These are phyloP conservation scores for Pyrenopolyporus hunteri DNA, from an alignment of 495 filamentous ascomycete genomes.

Conservation along the genomic window DNA sequence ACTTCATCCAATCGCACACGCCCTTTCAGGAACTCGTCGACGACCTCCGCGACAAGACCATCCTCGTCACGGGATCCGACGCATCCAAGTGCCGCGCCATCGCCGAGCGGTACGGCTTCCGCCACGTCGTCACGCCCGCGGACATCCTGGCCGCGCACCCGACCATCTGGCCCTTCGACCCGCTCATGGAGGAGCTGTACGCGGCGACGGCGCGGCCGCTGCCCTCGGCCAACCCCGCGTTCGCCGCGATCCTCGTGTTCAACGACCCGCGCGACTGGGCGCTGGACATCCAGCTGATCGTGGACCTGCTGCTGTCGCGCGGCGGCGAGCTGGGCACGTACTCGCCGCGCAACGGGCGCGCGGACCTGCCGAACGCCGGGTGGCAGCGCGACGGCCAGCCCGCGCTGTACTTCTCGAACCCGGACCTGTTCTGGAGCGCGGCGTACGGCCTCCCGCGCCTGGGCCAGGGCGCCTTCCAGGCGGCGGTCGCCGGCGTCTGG, in stretches of 20 bases:
- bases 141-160: conserved; percentile 81
- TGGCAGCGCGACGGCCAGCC: conserved; percentile 83
- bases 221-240: conserved; percentile 62
- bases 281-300: conserved; percentile 79
- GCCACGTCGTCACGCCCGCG: conserved; percentile 79
- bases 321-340: conserved; percentile 78
- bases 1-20: conserved; percentile 86
- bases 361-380: conserved; percentile 67
- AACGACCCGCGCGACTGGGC: conserved; percentile 95
- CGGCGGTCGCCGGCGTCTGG: conserved; percentile 81
- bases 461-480: conserved; percentile 90
- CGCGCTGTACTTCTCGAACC: conserved; percentile 83
- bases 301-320: conserved; percentile 79
- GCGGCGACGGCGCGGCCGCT: conserved; percentile 67
- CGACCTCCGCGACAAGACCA: conserved; percentile 68
- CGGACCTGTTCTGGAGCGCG: conserved; percentile 88
- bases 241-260: conserved; percentile 87
- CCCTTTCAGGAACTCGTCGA: conserved; percentile 65
- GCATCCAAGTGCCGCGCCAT: conserved; percentile 76
- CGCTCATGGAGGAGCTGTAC: conserved; percentile 65
- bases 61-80: conserved; percentile 84
- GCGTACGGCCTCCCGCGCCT: conserved; percentile 83
- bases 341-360: conserved; percentile 56
- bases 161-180: conserved; percentile 79
- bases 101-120: conserved; percentile 84